These are phyloP conservation scores for Pseudocercospora cruenta DNA, from an alignment of 2,329 filamentous ascomycete genomes.

Conservation along the genomic window DNA sequence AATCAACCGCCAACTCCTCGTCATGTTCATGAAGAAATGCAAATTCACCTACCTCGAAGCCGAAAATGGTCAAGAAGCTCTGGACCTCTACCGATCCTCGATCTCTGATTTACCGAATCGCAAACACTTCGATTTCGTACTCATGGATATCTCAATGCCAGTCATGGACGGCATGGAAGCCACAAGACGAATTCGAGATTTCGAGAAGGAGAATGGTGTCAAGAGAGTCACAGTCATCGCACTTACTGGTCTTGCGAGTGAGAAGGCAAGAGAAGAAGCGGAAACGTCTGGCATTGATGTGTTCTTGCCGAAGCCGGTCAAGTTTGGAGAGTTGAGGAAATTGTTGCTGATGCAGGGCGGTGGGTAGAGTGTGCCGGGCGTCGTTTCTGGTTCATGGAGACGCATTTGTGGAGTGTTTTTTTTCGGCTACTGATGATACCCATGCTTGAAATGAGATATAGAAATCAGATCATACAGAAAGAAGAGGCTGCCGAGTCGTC, in stretches of 20 bases:
- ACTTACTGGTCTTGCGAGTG: constrained; percentile 36
- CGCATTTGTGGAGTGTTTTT: too few species aligned
- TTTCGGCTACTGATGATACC: too few species aligned
- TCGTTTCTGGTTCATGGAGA: too few species aligned
- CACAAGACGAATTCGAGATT: constrained; percentile 35
- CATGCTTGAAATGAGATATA: too few species aligned
- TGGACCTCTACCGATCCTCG: constrained; percentile 31
- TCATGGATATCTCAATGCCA: constrained; percentile 52
- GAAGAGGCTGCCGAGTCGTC: too few species aligned
- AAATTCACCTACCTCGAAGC: constrained; percentile 48
- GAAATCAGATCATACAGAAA: too few species aligned
- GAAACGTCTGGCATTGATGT: constrained; percentile 34
- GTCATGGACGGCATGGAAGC: constrained; percentile 41
- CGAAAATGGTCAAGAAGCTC: constrained; percentile 52
- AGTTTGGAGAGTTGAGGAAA: constrained; percentile 31
- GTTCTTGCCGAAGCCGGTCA: constrained; percentile 39
- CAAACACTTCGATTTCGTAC: constrained; percentile 41
- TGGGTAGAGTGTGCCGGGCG: too few species aligned
- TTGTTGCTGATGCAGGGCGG: too few species aligned
- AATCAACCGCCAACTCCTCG: constrained; percentile 37
- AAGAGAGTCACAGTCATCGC: constrained; percentile 31
- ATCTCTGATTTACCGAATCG: background rate
- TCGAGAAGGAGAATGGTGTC: constrained; percentile 29
- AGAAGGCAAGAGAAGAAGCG: constrained; percentile 34
- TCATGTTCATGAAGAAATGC: constrained; percentile 34